A percentile compares a stretch with the other conserved stretches of the same genome.
Conservation (phyloP, 2,329 filamentous ascomycete species). For the Colletotrichum coccodes region DNA sequence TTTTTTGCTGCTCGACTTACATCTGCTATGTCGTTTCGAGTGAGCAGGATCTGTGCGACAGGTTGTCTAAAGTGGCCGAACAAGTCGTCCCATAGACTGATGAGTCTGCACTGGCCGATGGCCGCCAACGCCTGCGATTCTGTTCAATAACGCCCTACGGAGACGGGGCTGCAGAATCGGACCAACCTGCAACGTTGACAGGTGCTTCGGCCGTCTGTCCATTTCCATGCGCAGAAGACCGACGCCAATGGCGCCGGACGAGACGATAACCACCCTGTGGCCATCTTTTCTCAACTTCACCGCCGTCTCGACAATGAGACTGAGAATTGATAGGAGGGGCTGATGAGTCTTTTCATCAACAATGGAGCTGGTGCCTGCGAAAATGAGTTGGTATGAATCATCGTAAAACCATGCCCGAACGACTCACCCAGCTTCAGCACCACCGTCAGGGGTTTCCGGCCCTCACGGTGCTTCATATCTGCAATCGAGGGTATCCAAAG, state of each 20-base stretch:
- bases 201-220: slow-evolving; percentile 86
- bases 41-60: slow-evolving; percentile 93
- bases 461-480: slow-evolving; percentile 67
- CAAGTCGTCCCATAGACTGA: slow-evolving; percentile 94
- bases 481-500: slow-evolving; percentile 34
- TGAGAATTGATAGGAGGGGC: slow-evolving; percentile 89
- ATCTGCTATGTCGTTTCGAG: slow-evolving; percentile 95
- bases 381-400: not conserved
- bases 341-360: slow-evolving; percentile 96
- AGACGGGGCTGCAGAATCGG: not conserved
- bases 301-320: slow-evolving; percentile 93
- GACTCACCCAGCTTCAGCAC: slow-evolving; percentile 87
- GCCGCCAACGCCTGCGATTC: slow-evolving; percentile 80
- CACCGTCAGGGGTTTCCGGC: slow-evolving; percentile 73
- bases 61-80: slow-evolving; percentile 90
- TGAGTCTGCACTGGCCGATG: slow-evolving; percentile 94
- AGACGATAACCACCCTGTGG: slow-evolving; percentile 94
- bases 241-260: slow-evolving; percentile 95
- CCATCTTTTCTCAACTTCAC: slow-evolving; percentile 89
- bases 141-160: not conserved
- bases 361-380: slow-evolving; percentile 94
- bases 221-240: slow-evolving; percentile 91
- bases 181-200: slow-evolving; percentile 83
- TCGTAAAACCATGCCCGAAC: not conserved
- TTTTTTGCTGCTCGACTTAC: slow-evolving; percentile 56